Evolutionary conservation across 192 early-diverging fungal genomes (phyloP).

Genomic region (Funneliformis mosseae): DNA sequence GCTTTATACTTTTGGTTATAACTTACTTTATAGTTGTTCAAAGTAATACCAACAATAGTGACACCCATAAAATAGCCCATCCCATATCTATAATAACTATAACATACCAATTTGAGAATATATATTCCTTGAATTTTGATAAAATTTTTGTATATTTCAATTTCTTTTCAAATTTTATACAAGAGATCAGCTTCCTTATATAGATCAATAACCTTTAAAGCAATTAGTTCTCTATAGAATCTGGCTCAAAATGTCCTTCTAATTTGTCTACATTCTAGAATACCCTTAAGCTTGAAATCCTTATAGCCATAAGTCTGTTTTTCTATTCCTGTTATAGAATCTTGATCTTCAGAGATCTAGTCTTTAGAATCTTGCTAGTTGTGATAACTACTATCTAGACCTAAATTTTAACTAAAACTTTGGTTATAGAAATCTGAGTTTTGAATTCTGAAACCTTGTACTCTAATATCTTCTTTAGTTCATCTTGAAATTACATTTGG

Average conservation of each 20-base stretch:
- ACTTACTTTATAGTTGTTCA: no score
- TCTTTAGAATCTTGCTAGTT: constrained; percentile 25
- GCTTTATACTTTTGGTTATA: no score
- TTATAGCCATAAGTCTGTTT: constrained; percentile 30
- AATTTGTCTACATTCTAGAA: constrained; percentile 31
- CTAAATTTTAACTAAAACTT: constrained; percentile 16
- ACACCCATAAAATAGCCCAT: no score
- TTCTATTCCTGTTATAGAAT: constrained; percentile 17
- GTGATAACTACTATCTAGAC: background rate
- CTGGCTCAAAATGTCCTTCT: constrained; percentile 29
- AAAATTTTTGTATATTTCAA: no score
- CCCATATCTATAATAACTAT: no score
- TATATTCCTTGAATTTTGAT: no score
- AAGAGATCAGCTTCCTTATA: constrained; percentile 29
- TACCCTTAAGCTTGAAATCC: constrained; percentile 29
- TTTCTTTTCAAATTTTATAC: no score
- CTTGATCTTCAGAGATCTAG: no score
- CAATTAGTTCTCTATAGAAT: constrained; percentile 25
- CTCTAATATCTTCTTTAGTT: constrained; percentile 25
- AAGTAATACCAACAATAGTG: no score
- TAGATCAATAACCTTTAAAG: constrained; percentile 30
- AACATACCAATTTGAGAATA: no score
- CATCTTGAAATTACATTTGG: constrained; percentile 21
- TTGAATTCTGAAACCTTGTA: no score
- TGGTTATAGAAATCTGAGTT: constrained; percentile 26